A percentile compares a stretch with the other conserved stretches of the same genome.
Evolutionary conservation across 2,329 filamentous ascomycete genomes (phyloP).

Genomic region (Gremmenia infestans): DNA sequence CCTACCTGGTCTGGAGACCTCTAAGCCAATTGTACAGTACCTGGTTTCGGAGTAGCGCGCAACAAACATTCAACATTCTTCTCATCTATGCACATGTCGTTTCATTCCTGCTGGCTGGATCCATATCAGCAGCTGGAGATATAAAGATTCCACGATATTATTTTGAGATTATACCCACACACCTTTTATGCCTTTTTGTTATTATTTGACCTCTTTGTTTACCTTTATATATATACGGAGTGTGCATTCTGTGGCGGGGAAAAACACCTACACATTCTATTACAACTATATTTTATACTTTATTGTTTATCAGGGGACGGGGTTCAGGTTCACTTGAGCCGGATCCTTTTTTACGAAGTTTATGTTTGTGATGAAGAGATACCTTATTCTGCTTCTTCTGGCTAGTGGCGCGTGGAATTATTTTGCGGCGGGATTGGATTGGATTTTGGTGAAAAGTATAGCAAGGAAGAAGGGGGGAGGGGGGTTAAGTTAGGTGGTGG

Average conservation of each 20-base stretch:
- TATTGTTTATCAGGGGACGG: background rate
- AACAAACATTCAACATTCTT: background rate
- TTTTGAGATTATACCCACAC: too few species aligned
- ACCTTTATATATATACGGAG: too few species aligned
- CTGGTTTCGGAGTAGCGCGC: background rate
- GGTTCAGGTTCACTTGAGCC: background rate
- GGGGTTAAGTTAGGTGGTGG: background rate
- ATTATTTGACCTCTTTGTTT: too few species aligned
- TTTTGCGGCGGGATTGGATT: background rate
- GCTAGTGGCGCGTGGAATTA: background rate
- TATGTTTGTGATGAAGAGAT: background rate
- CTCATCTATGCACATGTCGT: background rate
- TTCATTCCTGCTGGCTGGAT: background rate
- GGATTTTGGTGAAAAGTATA: background rate
- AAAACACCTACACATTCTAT: background rate
- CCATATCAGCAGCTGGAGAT: background rate
- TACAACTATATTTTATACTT: background rate
- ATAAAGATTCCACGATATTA: too few species aligned
- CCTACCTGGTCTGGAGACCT: background rate
- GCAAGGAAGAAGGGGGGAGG: background rate
- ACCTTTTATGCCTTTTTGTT: too few species aligned
- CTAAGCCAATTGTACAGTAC: background rate
- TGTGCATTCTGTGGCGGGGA: too few species aligned
- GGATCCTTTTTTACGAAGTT: background rate
- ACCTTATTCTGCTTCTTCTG: background rate